Conservation (phyloP, 2,329 filamentous ascomycete species). For the Anisogramma anomala region DNA sequence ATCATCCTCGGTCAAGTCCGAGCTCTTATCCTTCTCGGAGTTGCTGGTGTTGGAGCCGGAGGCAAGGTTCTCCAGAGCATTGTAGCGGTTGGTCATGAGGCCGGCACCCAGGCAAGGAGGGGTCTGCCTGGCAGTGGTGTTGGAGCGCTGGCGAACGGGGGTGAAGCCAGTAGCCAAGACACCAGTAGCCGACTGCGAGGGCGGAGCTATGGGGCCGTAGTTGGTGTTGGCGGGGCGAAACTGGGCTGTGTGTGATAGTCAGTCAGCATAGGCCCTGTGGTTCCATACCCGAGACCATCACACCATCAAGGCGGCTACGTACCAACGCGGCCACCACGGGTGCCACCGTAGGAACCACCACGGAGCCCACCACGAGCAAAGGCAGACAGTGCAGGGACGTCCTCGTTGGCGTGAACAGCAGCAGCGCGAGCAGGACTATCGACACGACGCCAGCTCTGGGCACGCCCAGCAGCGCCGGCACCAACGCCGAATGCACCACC, state of each 20-base stretch:
- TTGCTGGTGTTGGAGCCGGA: neutral
- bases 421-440: neutral
- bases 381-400: neutral
- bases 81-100: conserved; percentile 4
- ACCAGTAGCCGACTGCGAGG: neutral
- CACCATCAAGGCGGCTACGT: neutral
- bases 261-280: neutral
- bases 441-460: conserved; percentile 4
- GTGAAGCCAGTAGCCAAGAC: neutral
- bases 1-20: neutral
- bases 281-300: neutral
- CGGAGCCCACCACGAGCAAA: neutral
- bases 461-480: neutral
- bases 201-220: conserved; percentile 9
- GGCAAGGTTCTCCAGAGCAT: neutral
- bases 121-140: neutral
- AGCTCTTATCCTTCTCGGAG: neutral
- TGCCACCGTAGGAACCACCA: neutral
- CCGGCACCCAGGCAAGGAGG: neutral
- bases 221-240: conserved; percentile 1
- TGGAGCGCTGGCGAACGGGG: neutral
- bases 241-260: neutral
- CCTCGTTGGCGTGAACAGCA: neutral
- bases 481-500: neutral
- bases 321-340: conserved; percentile 1